Base-by-base conservation (phyloP, 192 early-diverging fungal species). In the Coemansia sp. region DNA sequence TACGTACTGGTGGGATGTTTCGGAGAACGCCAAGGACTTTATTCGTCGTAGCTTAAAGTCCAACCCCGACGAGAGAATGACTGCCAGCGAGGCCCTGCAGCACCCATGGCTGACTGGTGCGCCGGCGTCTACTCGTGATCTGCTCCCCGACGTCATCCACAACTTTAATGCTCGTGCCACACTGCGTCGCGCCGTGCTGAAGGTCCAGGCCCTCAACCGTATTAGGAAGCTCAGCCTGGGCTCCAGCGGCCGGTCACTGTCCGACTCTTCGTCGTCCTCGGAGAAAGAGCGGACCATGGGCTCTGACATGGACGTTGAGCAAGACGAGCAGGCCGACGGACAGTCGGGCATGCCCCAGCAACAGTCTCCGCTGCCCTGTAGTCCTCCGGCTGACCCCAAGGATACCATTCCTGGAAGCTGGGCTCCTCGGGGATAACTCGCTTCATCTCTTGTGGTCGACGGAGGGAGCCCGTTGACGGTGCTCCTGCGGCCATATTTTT, bases 41-140 rank as follows among this genome's bases (percentile, higher is more conserved):
- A 91, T 93, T 61, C 85, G 89, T 45, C 73, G 76, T 43, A 73
- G 90, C 20, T 66, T 93, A 35, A 81, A 85, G 14, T 79, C 92
- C 11, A 85, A 95, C 77, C 92, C 91, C 3, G 48, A 64, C 10
- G 76, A 86, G 46, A 92, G 95, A 51, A 77, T 90, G 72, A 93
- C 94, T 3, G 91, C 90, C 20, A 82, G 79, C 3, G 84, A 95
- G 70, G 94, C 95, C 8, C 82, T 97, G 45, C 66, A 84, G 21
- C 94, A 98, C 82, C 89, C 85, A 18, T 98, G 94, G 94, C 85
- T 94, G 65, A 86, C 85, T 24, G 87, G 83, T 34, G 69, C 81
- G 53, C 45, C 77, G 61, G 88, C 78, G 50, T 77, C 73, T 6
- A 88, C 89, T 21, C 83, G 85, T n/a, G 94, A 98, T 78, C 86